Conservation (phyloP, 106 monocot genomes). For the Dioscorea zingiberensis region DNA sequence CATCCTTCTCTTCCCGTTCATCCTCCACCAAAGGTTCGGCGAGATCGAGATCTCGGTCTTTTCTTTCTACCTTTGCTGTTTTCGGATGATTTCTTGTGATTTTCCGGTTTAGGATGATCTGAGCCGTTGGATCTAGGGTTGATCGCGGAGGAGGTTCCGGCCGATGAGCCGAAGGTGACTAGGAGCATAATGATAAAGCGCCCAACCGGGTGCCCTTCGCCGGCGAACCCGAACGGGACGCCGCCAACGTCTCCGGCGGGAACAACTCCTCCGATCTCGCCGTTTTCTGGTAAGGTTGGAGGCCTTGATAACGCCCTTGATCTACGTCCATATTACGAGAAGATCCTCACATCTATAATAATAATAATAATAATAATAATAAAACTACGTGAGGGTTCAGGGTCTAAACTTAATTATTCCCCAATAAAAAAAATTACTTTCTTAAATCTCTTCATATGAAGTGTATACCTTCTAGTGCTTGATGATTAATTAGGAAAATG, state of each 20-base stretch:
- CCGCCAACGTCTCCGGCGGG: conserved; percentile 66
- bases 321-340: not conserved
- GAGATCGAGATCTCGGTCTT: not conserved
- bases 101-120: not conserved
- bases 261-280: conserved; percentile 76
- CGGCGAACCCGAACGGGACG: conserved; percentile 23
- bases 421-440: too few relatives aligned
- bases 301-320: not conserved
- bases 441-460: too few relatives aligned
- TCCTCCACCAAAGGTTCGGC: conserved; percentile 3
- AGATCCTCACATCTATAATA: not conserved
- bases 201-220: conserved; percentile 59
- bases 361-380: too few relatives aligned
- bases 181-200: conserved; percentile 92
- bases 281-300: conserved; percentile 59
- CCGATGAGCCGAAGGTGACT: conserved; percentile 51
- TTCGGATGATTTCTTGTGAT: not conserved
- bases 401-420: too few relatives aligned
- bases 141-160: not conserved
- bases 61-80: not conserved
- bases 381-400: too few relatives aligned
- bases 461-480: too few relatives aligned
- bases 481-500: too few relatives aligned
- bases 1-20: conserved; percentile 12
- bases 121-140: not conserved